A percentile compares a stretch with the other conserved stretches of the same genome.
Conservation (phyloP, 2,329 filamentous ascomycete genomes). For the Neofusicoccum umdonicola region DNA sequence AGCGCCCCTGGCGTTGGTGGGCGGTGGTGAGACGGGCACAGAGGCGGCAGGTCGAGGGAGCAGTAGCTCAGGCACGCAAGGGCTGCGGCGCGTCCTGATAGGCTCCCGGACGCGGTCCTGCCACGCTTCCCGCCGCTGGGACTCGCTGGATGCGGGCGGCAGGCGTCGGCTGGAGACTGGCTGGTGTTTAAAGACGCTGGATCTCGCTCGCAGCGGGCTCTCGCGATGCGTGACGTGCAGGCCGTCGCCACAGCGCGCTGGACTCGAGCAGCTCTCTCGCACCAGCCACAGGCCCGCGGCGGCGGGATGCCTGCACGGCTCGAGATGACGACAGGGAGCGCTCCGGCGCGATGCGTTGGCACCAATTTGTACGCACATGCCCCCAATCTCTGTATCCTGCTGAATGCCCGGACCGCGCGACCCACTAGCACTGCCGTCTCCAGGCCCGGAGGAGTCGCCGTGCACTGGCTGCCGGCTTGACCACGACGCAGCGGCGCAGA, state of each 20-base stretch:
- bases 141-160: neutral
- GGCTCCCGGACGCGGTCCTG: neutral
- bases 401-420: slow-evolving; percentile 11
- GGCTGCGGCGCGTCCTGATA: slow-evolving; percentile 14
- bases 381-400: slow-evolving; percentile 9
- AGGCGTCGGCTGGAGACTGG: neutral
- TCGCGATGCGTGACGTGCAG: neutral
- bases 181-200: slow-evolving; percentile 8
- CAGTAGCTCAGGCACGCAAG: neutral
- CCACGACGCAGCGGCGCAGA: neutral
- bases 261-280: neutral
- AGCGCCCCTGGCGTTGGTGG: neutral
- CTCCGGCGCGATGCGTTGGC: slow-evolving; percentile 14
- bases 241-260: neutral
- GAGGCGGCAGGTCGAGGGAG: neutral
- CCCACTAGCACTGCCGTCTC: slow-evolving; percentile 13
- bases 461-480: slow-evolving; percentile 13
- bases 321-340: slow-evolving; percentile 14
- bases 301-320: slow-evolving; percentile 9
- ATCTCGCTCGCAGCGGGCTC: neutral
- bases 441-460: slow-evolving; percentile 13
- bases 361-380: slow-evolving; percentile 16
- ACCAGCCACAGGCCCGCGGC: slow-evolving; percentile 7
- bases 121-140: slow-evolving; percentile 2
- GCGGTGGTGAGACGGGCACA: neutral